Evolutionary conservation across 306 rosid species (phyloP).

Genomic region (Lablab purpureus): DNA sequence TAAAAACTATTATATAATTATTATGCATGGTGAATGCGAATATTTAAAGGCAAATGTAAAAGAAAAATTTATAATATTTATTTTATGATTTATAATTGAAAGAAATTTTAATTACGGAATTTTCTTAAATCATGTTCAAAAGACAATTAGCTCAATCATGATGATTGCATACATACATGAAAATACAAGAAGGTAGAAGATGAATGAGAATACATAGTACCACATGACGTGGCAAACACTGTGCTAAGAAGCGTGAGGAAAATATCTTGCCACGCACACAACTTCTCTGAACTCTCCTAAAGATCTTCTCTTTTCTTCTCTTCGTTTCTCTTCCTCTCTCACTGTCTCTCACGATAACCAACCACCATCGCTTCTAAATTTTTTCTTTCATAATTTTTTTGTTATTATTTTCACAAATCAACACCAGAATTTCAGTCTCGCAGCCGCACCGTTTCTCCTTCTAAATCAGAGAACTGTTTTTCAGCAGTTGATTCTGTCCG

Average conservation of each 20-base stretch:
- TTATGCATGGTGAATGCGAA: too few species aligned
- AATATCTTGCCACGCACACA: constrained; percentile 56
- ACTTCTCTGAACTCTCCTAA: constrained; percentile 33
- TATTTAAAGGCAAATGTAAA: too few species aligned
- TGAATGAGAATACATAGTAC: neutral
- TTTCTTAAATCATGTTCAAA: too few species aligned
- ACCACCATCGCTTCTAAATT: neutral
- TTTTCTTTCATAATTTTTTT: constrained; percentile 4
- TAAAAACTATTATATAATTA: too few species aligned
- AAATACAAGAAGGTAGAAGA: constrained; percentile 14
- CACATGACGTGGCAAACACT: constrained; percentile 48
- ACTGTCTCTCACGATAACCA: neutral
- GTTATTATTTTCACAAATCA: neutral
- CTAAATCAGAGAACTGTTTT: neutral
- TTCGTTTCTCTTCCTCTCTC: neutral
- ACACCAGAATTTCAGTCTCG: neutral
- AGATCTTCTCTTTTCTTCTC: constrained; percentile 8
- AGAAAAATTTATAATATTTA: too few species aligned
- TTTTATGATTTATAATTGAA: too few species aligned
- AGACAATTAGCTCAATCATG: too few species aligned
- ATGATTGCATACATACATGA: neutral
- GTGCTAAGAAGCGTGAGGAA: constrained; percentile 36
- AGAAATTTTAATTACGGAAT: too few species aligned
- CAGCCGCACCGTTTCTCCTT: neutral
- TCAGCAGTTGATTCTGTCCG: neutral